Percentiles rank a stretch among this genome's conserved stretches.
Evolutionary conservation across 352 stramenopile genomes (phyloP).

Genomic region (Globisporangium alternatum): DNA sequence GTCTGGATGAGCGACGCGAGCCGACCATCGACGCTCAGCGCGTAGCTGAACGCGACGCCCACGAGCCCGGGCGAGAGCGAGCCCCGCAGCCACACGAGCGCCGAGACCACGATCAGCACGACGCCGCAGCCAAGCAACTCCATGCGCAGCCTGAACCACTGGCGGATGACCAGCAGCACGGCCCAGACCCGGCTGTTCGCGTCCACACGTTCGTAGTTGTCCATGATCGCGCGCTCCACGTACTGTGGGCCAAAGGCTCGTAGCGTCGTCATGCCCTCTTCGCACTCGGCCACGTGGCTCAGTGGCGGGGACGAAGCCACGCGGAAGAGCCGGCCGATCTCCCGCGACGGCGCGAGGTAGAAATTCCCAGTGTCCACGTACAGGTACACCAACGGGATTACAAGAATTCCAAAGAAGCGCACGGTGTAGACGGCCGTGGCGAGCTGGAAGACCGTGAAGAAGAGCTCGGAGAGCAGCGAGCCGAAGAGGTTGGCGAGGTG

Average conservation of each 20-base stretch:
- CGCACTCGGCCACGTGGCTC: conserved; percentile 42
- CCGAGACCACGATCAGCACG: conserved; percentile 36
- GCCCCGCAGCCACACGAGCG: conserved; percentile 41
- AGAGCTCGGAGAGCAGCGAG: background rate
- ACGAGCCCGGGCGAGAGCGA: conserved; percentile 61
- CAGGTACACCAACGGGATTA: conserved; percentile 84
- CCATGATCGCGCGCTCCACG: conserved; percentile 44
- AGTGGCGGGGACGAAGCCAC: conserved; percentile 45
- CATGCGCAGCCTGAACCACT: conserved; percentile 62
- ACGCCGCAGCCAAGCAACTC: conserved; percentile 55
- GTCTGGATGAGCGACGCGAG: conserved; percentile 87
- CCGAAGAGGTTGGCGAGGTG: conserved; percentile 8
- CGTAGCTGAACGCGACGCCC: conserved; percentile 91
- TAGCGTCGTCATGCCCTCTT: conserved; percentile 47
- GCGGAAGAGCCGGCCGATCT: conserved; percentile 56
- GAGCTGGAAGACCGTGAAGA: conserved; percentile 6
- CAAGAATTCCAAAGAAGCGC: conserved; percentile 71
- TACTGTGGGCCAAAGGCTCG: conserved; percentile 64
- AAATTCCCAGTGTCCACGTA: conserved; percentile 56
- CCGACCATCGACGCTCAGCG: conserved; percentile 81
- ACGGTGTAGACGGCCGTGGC: background rate
- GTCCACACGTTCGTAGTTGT: conserved; percentile 61
- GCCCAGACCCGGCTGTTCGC: conserved; percentile 36
- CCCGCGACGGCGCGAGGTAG: conserved; percentile 62
- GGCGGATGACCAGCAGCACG: conserved; percentile 46